Conservation (phyloP, 2,329 filamentous ascomycete species). For the Xylaria polymorpha region DNA sequence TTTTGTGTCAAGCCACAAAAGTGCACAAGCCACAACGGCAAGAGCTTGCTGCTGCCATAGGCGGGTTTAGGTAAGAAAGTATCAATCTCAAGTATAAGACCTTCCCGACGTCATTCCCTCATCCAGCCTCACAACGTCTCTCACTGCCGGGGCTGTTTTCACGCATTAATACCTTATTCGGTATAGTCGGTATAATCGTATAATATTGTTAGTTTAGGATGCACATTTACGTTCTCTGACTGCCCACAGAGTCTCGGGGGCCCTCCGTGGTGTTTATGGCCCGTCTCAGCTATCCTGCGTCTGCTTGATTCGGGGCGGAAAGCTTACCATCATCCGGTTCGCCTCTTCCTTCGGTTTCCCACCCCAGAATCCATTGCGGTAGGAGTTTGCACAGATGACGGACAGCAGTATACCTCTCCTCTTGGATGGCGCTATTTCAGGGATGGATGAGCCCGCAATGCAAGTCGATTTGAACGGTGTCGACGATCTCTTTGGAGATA, state of each 20-base stretch:
- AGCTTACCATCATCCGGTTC: background rate
- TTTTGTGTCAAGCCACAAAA: conserved; percentile 1
- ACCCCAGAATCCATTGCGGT: background rate
- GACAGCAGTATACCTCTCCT: conserved; percentile 61
- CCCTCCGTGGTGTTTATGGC: conserved; percentile 11
- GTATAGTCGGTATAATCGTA: background rate
- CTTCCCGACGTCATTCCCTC: background rate
- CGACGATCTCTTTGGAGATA: conserved; percentile 81
- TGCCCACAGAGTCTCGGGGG: background rate
- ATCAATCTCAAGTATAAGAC: background rate
- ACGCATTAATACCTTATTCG: background rate
- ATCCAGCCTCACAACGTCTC: background rate
- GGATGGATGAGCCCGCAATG: conserved; percentile 66
- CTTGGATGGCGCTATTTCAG: conserved; percentile 67
- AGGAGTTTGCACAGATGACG: conserved; percentile 46
- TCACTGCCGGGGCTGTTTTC: background rate
- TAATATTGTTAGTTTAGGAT: background rate
- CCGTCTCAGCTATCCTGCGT: conserved; percentile 1
- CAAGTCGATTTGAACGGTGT: conserved; percentile 68
- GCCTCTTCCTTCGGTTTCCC: background rate
- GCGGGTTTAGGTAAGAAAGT: background rate
- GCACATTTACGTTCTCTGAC: background rate
- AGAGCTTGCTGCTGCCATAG: no score
- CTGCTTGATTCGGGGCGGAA: background rate
- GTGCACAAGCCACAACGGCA: conserved; percentile 4